These are phyloP conservation scores for Magnusiomyces fungicola DNA, from an alignment of 1,139 yeast species.

Conservation along the genomic window DNA sequence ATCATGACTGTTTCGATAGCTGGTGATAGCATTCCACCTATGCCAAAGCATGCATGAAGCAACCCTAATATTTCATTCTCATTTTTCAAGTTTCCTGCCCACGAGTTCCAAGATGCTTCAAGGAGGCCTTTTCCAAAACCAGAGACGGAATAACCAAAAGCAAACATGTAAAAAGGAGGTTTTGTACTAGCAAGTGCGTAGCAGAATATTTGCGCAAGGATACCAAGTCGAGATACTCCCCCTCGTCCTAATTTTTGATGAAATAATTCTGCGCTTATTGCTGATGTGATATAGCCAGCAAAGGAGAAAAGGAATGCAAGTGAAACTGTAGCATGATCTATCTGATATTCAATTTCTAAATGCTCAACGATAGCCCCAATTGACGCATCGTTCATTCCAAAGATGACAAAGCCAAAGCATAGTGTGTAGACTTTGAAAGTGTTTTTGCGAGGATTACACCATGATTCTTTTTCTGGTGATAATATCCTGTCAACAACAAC, in stretches of 20 bases:
- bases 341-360: constrained; percentile 25
- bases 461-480: not conserved
- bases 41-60: constrained; percentile 54
- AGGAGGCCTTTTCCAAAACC: constrained; percentile 55
- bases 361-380: constrained; percentile 26
- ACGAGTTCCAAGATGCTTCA: constrained; percentile 50
- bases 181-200: constrained; percentile 38
- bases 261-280: constrained; percentile 29
- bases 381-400: constrained; percentile 29
- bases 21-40: constrained; percentile 58
- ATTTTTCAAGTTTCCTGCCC: constrained; percentile 43
- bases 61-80: constrained; percentile 45
- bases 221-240: constrained; percentile 36
- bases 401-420: constrained; percentile 25
- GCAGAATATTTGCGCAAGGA: constrained; percentile 34
- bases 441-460: constrained; percentile 8
- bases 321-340: constrained; percentile 25
- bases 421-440: constrained; percentile 18
- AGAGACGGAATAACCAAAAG: constrained; percentile 48
- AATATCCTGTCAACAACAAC: too few relatives aligned
- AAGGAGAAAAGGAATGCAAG: constrained; percentile 28
- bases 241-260: constrained; percentile 40
- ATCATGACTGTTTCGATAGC: constrained; percentile 50
- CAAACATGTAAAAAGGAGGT: constrained; percentile 38
- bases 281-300: constrained; percentile 35